These are phyloP conservation scores for Jaenimonas drosophilae DNA, from an alignment of 208 protist genomes.

Conservation along the genomic window DNA sequence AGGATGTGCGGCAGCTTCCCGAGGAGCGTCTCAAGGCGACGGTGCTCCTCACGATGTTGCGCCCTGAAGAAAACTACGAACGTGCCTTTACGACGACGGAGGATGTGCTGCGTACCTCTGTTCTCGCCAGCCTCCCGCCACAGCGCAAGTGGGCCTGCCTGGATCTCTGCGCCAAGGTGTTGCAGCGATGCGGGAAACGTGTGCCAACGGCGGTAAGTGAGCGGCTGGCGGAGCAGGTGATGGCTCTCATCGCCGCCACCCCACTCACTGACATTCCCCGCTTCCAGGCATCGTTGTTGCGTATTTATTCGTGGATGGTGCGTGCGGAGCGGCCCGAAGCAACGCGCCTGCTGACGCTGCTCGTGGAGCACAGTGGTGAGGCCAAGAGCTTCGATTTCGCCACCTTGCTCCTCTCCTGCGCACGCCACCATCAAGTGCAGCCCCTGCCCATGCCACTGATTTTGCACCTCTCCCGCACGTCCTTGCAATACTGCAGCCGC, in stretches of 20 bases:
- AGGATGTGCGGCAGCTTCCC: slow-evolving; percentile 19
- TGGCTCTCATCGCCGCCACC: slow-evolving; percentile 28
- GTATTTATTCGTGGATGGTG: slow-evolving; percentile 75
- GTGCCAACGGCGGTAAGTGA: slow-evolving; percentile 45
- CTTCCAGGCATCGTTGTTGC: slow-evolving; percentile 35
- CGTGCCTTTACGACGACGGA: slow-evolving; percentile 45
- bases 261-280: slow-evolving; percentile 10
- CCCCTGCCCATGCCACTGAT: slow-evolving; percentile 45
- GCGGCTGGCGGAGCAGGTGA: slow-evolving; percentile 28
- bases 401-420: slow-evolving; percentile 36
- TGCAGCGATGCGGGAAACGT: slow-evolving; percentile 61
- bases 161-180: slow-evolving; percentile 44
- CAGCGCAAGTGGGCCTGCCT: slow-evolving; percentile 17
- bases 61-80: slow-evolving; percentile 72
- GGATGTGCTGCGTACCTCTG: slow-evolving; percentile 18
- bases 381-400: slow-evolving; percentile 33
- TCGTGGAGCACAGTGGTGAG: slow-evolving; percentile 44
- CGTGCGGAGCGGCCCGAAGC: slow-evolving; percentile 42
- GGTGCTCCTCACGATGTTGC: slow-evolving; percentile 14
- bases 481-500: slow-evolving; percentile 29
- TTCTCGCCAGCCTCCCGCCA: not conserved
- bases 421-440: slow-evolving; percentile 46
- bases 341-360: slow-evolving; percentile 37
- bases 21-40: slow-evolving; percentile 25
- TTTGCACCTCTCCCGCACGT: slow-evolving; percentile 27